Conservation (phyloP, 192 early-diverging fungal species). For the Podila minutissima region DNA sequence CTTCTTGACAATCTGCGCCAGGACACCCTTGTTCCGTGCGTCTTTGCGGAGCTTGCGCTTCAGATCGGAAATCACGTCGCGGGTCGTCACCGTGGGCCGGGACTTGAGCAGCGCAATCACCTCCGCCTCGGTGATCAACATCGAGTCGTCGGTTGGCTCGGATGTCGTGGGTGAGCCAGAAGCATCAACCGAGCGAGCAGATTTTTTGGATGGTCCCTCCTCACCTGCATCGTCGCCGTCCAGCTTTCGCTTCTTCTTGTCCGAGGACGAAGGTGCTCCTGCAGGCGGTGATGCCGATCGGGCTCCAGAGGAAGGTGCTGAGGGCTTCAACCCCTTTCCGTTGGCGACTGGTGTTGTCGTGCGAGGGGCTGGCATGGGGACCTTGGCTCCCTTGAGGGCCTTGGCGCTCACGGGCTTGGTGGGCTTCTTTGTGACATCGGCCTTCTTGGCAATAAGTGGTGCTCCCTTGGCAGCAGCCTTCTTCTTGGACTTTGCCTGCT, state of each 20-base stretch:
- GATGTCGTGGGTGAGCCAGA: neutral
- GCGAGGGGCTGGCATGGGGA: conserved; percentile 38
- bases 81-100: conserved; percentile 64
- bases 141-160: conserved; percentile 6
- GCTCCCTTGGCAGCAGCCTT: conserved; percentile 53
- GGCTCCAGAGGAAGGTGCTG: conserved; percentile 9
- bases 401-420: conserved; percentile 34
- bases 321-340: neutral
- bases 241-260: conserved; percentile 25
- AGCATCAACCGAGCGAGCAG: neutral
- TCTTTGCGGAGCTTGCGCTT: conserved; percentile 70
- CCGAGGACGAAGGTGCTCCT: neutral
- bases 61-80: conserved; percentile 70
- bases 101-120: conserved; percentile 68
- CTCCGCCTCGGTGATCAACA: conserved; percentile 74
- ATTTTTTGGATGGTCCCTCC: conserved; percentile 27
- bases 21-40: conserved; percentile 54
- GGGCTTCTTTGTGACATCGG: conserved; percentile 19
- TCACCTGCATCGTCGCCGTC: conserved; percentile 15
- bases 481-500: conserved; percentile 22
- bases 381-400: conserved; percentile 9
- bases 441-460: conserved; percentile 57
- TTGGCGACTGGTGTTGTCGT: conserved; percentile 7
- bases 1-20: conserved; percentile 56
- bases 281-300: conserved; percentile 17